phyloP scores from a whole-genome alignment of 1,284 basidiomycete species.

The Ustilago xerochloae region DNA sequence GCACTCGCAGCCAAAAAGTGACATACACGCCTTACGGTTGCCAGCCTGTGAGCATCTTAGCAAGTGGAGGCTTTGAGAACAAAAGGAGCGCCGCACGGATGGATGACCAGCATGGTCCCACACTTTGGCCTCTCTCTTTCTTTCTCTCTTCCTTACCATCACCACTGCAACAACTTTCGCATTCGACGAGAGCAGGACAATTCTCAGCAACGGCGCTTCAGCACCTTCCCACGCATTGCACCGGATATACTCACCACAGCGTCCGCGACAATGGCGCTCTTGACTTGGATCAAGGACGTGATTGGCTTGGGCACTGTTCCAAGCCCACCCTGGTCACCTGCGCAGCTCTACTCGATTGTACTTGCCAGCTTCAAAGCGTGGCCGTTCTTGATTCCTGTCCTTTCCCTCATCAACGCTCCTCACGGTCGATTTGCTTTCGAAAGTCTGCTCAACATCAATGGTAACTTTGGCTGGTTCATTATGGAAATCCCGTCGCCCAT shows the following conservation, averaged over 20 bases:
- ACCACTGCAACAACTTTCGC: not conserved
- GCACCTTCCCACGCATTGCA: not conserved
- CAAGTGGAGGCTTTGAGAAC: not conserved
- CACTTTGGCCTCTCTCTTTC: not conserved
- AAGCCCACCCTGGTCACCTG: constrained; percentile 44
- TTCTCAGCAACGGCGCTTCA: not conserved
- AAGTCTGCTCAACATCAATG: constrained; percentile 58
- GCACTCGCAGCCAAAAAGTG: too few species aligned
- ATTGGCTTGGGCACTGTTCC: constrained; percentile 38
- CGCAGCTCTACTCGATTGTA: constrained; percentile 53
- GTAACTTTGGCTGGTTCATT: constrained; percentile 77
- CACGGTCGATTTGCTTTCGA: constrained; percentile 77
- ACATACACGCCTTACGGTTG: too few species aligned
- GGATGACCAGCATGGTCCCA: not conserved
- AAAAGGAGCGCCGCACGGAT: not conserved
- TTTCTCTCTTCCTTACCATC: not conserved
- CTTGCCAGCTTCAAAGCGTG: constrained; percentile 69
- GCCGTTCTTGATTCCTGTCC: constrained; percentile 69
- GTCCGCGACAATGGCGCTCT: constrained; percentile 25
- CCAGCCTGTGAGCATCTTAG: not conserved
- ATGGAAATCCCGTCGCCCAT: constrained; percentile 87
- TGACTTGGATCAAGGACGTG: constrained; percentile 43
- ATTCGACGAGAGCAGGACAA: not conserved
- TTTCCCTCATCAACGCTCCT: constrained; percentile 75
- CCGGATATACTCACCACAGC: too few species aligned